Conservation (phyloP, 306 rosid genomes). For the Benincasa hispida region DNA sequence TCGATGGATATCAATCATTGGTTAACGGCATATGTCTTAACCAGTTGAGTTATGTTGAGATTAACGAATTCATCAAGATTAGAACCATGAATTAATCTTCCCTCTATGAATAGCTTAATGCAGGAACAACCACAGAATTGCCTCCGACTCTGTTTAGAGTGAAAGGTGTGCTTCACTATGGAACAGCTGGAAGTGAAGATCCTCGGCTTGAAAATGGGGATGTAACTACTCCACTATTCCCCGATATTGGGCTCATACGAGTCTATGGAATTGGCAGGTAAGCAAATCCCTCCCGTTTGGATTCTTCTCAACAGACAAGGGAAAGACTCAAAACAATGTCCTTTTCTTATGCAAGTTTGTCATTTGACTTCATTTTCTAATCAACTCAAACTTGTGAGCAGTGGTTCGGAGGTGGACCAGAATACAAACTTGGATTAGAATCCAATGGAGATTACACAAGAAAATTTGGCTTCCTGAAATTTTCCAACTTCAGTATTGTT, state of each 20-base stretch:
- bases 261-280: slow-evolving; percentile 90
- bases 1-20: too few relatives aligned
- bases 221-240: slow-evolving; percentile 72
- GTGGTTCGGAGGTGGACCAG: slow-evolving; percentile 53
- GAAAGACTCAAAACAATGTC: not conserved
- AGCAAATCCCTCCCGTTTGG: not conserved
- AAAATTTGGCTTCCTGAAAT: slow-evolving; percentile 31
- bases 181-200: slow-evolving; percentile 69
- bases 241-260: slow-evolving; percentile 64
- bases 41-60: too few relatives aligned
- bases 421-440: slow-evolving; percentile 35
- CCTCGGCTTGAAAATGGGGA: slow-evolving; percentile 62
- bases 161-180: slow-evolving; percentile 53
- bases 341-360: too few relatives aligned
- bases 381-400: not conserved
- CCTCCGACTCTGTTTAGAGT: slow-evolving; percentile 38
- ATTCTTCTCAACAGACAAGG: too few relatives aligned
- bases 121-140: slow-evolving; percentile 52
- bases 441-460: slow-evolving; percentile 45
- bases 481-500: slow-evolving; percentile 29
- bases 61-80: too few relatives aligned
- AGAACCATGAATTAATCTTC: not conserved
- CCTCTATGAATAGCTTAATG: slow-evolving; percentile 42
- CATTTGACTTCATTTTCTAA: not conserved
- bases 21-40: too few relatives aligned